Percentiles rank a stretch among this genome's conserved stretches.
phyloP scores from a whole-genome alignment of 2,329 filamentous ascomycete genomes.

The Ophiostoma quercus region DNA sequence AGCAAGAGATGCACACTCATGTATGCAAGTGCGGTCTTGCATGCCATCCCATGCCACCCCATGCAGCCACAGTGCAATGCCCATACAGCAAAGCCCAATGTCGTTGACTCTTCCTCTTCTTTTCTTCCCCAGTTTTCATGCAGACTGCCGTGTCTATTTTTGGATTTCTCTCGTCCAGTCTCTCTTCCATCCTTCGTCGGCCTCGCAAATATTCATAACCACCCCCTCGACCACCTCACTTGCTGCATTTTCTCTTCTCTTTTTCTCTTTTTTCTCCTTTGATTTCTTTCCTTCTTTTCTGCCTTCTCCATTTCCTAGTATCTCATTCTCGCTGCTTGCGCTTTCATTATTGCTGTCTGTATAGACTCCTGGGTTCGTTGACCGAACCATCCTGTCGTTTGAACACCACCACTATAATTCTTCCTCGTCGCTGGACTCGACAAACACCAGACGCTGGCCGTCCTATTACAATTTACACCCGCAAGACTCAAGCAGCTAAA shows the following conservation, averaged over 20 bases:
- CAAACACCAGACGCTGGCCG: slow-evolving; percentile 33
- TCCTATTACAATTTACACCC: slow-evolving; percentile 26
- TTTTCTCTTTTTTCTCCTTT: slow-evolving; percentile 21
- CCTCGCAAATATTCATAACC: slow-evolving; percentile 18
- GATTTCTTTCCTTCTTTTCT: slow-evolving; percentile 28
- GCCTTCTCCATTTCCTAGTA: slow-evolving; percentile 23
- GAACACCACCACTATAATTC: slow-evolving; percentile 13
- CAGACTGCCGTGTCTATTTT: slow-evolving; percentile 23
- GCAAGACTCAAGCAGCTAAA: slow-evolving; percentile 9
- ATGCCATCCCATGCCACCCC: slow-evolving; percentile 10
- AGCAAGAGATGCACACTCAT: background rate
- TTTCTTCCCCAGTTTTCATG: slow-evolving; percentile 17
- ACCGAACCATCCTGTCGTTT: slow-evolving; percentile 43
- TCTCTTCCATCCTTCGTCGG: background rate
- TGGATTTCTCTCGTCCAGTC: background rate
- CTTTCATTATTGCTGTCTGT: slow-evolving; percentile 33
- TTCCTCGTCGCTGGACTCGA: slow-evolving; percentile 27
- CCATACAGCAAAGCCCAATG: slow-evolving; percentile 12
- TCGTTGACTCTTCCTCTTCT: background rate
- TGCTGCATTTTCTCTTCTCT: slow-evolving; percentile 16
- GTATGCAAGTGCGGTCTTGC: slow-evolving; percentile 15
- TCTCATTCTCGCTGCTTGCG: slow-evolving; percentile 15
- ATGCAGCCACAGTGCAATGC: slow-evolving; percentile 5
- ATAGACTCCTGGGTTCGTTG: slow-evolving; percentile 39
- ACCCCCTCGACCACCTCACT: slow-evolving; percentile 14